Evolutionary conservation across 148 eudicot genomes (phyloP).

Genomic region (Amaranthus palmeri): DNA sequence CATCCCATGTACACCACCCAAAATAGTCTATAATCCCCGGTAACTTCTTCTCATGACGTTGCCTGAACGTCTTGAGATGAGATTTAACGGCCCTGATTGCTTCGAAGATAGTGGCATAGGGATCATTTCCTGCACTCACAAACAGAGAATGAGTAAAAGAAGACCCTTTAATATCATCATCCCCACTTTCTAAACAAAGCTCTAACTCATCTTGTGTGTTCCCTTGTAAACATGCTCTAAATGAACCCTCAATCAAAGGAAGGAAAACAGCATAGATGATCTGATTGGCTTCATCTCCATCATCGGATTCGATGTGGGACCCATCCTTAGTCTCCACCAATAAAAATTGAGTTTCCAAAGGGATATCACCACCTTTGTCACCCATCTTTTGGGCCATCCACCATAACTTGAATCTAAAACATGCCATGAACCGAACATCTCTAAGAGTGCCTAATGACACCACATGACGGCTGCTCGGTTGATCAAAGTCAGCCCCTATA

Average conservation of each 20-base stretch:
- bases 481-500: slow-evolving; percentile 51
- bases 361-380: slow-evolving; percentile 52
- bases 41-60: slow-evolving; percentile 59
- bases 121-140: slow-evolving; percentile 56
- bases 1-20: slow-evolving; percentile 98
- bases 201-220: slow-evolving; percentile 54
- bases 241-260: slow-evolving; percentile 69
- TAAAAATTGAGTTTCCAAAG: slow-evolving; percentile 76
- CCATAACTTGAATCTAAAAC: slow-evolving; percentile 81
- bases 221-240: slow-evolving; percentile 73
- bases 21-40: slow-evolving; percentile 71
- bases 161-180: slow-evolving; percentile 37
- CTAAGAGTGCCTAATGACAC: slow-evolving; percentile 49
- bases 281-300: slow-evolving; percentile 38
- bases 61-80: slow-evolving; percentile 65
- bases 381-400: slow-evolving; percentile 96
- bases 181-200: slow-evolving; percentile 77
- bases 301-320: slow-evolving; percentile 36
- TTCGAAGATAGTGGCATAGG: slow-evolving; percentile 47
- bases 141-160: slow-evolving; percentile 48
- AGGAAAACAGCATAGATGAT: slow-evolving; percentile 55
- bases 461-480: slow-evolving; percentile 43
- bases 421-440: slow-evolving; percentile 61
- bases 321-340: slow-evolving; percentile 54
- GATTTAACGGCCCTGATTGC: slow-evolving; percentile 55